Evolutionary conservation across 2,329 filamentous ascomycete genomes (phyloP).

Genomic region (Leptoxyphium fumago): DNA sequence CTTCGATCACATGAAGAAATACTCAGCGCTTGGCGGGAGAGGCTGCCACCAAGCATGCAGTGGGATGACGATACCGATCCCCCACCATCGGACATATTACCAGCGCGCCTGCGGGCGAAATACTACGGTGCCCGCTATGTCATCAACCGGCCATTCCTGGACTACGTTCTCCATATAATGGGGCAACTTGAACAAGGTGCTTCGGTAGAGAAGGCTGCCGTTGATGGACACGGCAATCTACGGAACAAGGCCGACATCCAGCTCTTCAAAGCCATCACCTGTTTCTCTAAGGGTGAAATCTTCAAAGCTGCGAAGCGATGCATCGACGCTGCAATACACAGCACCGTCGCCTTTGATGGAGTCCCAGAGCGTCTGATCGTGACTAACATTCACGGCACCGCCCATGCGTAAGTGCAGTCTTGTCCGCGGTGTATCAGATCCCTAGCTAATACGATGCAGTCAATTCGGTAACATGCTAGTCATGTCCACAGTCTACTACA

Average conservation of each 20-base stretch:
- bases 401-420: slow-evolving; percentile 65
- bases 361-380: slow-evolving; percentile 56
- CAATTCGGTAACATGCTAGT: slow-evolving; percentile 96
- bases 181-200: slow-evolving; percentile 12
- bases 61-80: slow-evolving; percentile 51
- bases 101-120: slow-evolving; percentile 75
- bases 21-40: slow-evolving; percentile 39
- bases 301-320: slow-evolving; percentile 31
- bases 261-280: slow-evolving; percentile 21
- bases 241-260: slow-evolving; percentile 19
- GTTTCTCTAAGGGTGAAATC: slow-evolving; percentile 14
- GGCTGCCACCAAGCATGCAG: slow-evolving; percentile 36
- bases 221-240: slow-evolving; percentile 16
- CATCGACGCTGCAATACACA: slow-evolving; percentile 63
- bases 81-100: slow-evolving; percentile 61
- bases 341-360: slow-evolving; percentile 71
- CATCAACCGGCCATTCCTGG: slow-evolving; percentile 66
- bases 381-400: slow-evolving; percentile 92
- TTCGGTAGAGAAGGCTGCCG: slow-evolving; percentile 12
- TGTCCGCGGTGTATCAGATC: background rate
- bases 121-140: slow-evolving; percentile 90
- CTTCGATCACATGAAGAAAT: slow-evolving; percentile 18
- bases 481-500: slow-evolving; percentile 63
- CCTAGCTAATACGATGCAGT: slow-evolving; percentile 32
- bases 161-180: slow-evolving; percentile 41